Conservation (phyloP, 306 rosid genomes). For the Amphicarpaea edgeworthii region DNA sequence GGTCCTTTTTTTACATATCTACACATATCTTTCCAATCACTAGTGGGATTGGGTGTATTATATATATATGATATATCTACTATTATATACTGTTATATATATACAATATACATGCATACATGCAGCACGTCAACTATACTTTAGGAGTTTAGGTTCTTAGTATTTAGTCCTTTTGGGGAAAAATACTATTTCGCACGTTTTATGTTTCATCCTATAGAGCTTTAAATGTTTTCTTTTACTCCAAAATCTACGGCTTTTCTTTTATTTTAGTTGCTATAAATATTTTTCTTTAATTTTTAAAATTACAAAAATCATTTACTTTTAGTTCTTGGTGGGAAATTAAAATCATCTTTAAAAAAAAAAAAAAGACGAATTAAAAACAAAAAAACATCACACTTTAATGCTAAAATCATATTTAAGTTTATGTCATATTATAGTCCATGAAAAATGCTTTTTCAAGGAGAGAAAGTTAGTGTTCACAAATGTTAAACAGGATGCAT, state of each 20-base stretch:
- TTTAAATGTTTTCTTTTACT: no score
- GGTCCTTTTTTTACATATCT: constrained; percentile 2
- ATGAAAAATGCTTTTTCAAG: neutral
- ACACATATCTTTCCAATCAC: neutral
- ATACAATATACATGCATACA: no score
- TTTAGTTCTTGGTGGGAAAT: neutral
- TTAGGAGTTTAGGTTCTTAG: no score
- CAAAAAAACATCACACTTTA: no score
- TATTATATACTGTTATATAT: neutral
- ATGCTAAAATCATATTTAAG: neutral
- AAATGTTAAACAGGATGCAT: neutral
- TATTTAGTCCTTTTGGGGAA: no score
- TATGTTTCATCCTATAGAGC: no score
- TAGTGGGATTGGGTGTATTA: neutral
- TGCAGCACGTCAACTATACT: no score
- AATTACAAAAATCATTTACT: no score
- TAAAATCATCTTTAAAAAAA: neutral
- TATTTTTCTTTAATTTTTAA: no score
- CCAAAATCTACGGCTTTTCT: neutral
- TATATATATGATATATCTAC: neutral
- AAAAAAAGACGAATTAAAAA: no score
- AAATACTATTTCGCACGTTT: no score
- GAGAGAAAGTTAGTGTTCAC: neutral
- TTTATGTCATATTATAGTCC: neutral
- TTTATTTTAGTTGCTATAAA: neutral